Conservation (phyloP, 1,284 basidiomycete species). For the Puccinia polysora region DNA sequence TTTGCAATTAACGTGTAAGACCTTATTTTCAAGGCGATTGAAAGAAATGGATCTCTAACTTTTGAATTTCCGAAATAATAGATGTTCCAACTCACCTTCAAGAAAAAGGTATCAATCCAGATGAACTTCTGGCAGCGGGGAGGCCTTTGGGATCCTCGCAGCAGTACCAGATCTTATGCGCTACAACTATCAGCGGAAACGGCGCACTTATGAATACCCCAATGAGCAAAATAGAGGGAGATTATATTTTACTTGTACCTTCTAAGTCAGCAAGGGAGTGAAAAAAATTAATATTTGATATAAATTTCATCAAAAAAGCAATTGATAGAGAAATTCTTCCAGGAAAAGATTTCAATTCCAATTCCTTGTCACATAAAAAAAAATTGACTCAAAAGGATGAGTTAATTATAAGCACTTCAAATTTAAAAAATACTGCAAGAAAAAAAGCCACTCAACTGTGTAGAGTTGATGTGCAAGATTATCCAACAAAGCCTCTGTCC, state of each 20-base stretch:
- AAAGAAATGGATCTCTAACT: not conserved
- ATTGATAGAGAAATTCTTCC: no score
- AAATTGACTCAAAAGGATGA: no score
- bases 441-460: no score
- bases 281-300: no score
- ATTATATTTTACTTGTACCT: constrained; percentile 16
- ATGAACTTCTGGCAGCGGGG: not conserved
- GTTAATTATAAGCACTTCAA: no score
- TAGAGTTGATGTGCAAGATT: no score
- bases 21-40: not conserved
- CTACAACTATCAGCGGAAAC: constrained; percentile 7
- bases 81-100: constrained; percentile 27
- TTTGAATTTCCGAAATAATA: not conserved
- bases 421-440: no score
- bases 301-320: no score
- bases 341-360: no score
- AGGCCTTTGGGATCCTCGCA: constrained; percentile 10
- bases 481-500: no score
- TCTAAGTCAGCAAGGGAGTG: no score
- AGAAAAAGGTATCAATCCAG: not conserved
- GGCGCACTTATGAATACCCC: constrained; percentile 32
- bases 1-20: constrained; percentile 34
- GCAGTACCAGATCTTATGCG: constrained; percentile 20
- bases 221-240: constrained; percentile 16
- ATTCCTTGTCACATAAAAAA: no score